A percentile compares a stretch with the other conserved stretches of the same genome.
Evolutionary conservation across 441 rosid genomes (phyloP).

Genomic region (Gossypium laxum): DNA sequence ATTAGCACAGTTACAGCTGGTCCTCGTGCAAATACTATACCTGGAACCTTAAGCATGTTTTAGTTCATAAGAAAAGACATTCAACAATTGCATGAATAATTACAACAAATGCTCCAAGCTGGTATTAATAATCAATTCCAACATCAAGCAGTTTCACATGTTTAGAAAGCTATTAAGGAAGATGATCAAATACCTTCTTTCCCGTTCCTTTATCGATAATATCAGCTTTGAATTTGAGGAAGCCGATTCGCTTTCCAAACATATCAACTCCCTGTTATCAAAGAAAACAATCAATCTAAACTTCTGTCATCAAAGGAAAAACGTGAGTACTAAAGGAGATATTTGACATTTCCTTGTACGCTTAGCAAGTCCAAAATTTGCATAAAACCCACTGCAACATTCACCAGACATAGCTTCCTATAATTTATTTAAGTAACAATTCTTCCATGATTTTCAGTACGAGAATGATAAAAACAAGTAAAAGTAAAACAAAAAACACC

Average conservation of each 20-base stretch:
- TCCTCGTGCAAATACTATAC: slow-evolving; percentile 86
- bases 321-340: neutral
- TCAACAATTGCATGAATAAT: neutral
- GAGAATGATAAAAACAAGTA: neutral
- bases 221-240: slow-evolving; percentile 79
- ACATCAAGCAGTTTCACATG: neutral
- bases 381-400: neutral
- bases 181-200: slow-evolving; percentile 43
- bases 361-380: neutral
- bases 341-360: neutral
- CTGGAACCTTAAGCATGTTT: slow-evolving; percentile 62
- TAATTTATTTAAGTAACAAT: neutral
- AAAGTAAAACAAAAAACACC: neutral
- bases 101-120: neutral
- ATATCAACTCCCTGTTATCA: slow-evolving; percentile 73
- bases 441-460: neutral
- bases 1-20: slow-evolving; percentile 79
- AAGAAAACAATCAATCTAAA: slow-evolving; percentile 6
- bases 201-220: slow-evolving; percentile 51
- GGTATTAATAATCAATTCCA: neutral
- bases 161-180: slow-evolving; percentile 11
- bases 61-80: slow-evolving; percentile 21
- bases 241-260: slow-evolving; percentile 72
- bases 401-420: neutral
- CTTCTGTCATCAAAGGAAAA: neutral